Percentiles rank a stretch among this genome's conserved stretches.
phyloP scores from a whole-genome alignment of 2,329 filamentous ascomycete genomes.

The Pyricularia sp. region DNA sequence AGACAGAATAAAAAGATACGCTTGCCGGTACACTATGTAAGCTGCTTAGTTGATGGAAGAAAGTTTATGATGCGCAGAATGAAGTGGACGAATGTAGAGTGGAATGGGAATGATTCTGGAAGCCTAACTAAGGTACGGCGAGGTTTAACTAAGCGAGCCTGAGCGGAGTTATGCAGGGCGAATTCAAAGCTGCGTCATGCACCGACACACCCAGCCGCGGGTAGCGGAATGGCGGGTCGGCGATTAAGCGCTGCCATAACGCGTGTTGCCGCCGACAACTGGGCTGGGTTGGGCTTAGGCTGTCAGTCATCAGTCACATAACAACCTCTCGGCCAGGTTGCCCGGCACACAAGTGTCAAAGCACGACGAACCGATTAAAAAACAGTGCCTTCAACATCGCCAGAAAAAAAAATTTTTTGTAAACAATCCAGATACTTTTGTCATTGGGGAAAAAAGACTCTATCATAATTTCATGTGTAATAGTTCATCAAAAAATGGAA shows the following conservation, averaged over 20 bases:
- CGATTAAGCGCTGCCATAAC: background rate
- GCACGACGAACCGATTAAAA: background rate
- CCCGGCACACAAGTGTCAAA: background rate
- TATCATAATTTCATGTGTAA: slow-evolving; percentile 1
- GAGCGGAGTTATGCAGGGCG: background rate
- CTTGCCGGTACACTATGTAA: background rate
- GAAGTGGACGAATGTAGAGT: background rate
- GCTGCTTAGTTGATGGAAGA: background rate
- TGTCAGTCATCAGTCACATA: background rate
- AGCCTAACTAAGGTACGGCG: background rate
- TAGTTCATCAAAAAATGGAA: background rate
- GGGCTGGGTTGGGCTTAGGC: background rate
- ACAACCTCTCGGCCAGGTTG: background rate
- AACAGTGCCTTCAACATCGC: background rate
- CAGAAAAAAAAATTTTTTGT: background rate
- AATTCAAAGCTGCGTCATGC: background rate
- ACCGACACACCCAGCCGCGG: background rate
- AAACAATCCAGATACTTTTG: background rate
- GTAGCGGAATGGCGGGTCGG: background rate
- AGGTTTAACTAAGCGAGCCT: background rate
- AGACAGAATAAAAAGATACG: background rate
- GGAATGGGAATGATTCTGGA: background rate
- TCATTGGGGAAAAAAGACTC: background rate
- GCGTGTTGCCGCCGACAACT: background rate
- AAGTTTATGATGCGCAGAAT: background rate